phyloP scores from a whole-genome alignment of 495 filamentous ascomycete genomes.

The Penicillium silybi region DNA sequence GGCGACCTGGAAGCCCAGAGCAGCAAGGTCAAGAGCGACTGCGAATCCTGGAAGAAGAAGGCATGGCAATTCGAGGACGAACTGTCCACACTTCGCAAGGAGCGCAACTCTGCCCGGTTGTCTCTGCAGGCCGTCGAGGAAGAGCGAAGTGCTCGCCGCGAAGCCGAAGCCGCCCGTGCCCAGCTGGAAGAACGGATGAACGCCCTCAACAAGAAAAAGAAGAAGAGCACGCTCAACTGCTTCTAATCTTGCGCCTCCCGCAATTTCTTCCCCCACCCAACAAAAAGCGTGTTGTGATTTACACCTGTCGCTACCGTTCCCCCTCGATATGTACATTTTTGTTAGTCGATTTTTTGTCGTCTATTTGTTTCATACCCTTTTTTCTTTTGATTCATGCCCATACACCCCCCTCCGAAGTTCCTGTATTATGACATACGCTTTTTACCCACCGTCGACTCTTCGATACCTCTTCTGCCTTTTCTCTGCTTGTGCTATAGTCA shows the following conservation, averaged over 20 bases:
- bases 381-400: slow-evolving; percentile 37
- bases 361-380: slow-evolving; percentile 25
- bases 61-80: slow-evolving; percentile 74
- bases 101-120: slow-evolving; percentile 66
- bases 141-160: slow-evolving; percentile 77
- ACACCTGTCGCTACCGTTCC: slow-evolving; percentile 15
- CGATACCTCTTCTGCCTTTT: slow-evolving; percentile 27
- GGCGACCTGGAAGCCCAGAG: slow-evolving; percentile 86
- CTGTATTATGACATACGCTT: slow-evolving; percentile 50
- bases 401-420: slow-evolving; percentile 15
- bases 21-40: slow-evolving; percentile 79
- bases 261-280: background rate
- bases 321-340: slow-evolving; percentile 13
- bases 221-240: slow-evolving; percentile 95
- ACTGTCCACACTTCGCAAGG: slow-evolving; percentile 65
- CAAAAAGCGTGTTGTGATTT: slow-evolving; percentile 16
- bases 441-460: slow-evolving; percentile 17
- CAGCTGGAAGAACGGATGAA: slow-evolving; percentile 94
- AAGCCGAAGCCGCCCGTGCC: slow-evolving; percentile 82
- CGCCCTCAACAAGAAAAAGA: slow-evolving; percentile 84
- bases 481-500: slow-evolving; percentile 8
- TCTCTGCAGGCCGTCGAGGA: slow-evolving; percentile 92
- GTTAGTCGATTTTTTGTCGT: slow-evolving; percentile 7
- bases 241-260: slow-evolving; percentile 51
- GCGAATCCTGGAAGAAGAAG: slow-evolving; percentile 86